A percentile compares a stretch with the other conserved stretches of the same genome.
Evolutionary conservation across 768 basidiomycete genomes (phyloP).

Genomic region (Mycena crocata): DNA sequence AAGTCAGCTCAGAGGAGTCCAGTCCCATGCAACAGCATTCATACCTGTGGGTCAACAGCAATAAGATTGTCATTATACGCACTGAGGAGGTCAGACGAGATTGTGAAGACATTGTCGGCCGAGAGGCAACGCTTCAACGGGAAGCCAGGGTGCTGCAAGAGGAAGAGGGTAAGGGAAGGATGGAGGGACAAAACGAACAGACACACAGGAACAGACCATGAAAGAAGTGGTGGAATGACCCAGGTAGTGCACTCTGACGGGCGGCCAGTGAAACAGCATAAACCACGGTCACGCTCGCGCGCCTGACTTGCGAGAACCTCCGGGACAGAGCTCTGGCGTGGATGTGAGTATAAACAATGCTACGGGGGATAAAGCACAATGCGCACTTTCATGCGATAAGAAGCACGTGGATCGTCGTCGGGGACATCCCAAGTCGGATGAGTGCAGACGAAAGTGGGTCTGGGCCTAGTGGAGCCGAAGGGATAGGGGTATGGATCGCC

Average conservation of each 20-base stretch:
- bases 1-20: not conserved
- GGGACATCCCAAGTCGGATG: constrained; percentile 5
- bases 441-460: not conserved
- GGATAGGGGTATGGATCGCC: not conserved
- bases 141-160: not conserved
- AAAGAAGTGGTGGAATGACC: constrained; percentile 8
- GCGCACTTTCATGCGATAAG: not conserved
- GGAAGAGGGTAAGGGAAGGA: not conserved
- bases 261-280: constrained; percentile 1
- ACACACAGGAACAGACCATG: not conserved
- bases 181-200: not conserved
- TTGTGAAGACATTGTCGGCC: constrained; percentile 11
- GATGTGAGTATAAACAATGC: no score
- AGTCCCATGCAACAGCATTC: not conserved
- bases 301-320: constrained; percentile 1
- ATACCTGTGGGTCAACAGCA: constrained; percentile 14
- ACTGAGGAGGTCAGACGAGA: not conserved
- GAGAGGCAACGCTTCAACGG: constrained; percentile 4
- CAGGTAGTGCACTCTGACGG: not conserved
- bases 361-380: no score
- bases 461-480: not conserved
- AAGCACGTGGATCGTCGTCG: not conserved
- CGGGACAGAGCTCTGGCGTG: not conserved
- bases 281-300: not conserved
- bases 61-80: constrained; percentile 1